phyloP scores from a whole-genome alignment of 257 asterid species.

The Cynanchum wilfordii region DNA sequence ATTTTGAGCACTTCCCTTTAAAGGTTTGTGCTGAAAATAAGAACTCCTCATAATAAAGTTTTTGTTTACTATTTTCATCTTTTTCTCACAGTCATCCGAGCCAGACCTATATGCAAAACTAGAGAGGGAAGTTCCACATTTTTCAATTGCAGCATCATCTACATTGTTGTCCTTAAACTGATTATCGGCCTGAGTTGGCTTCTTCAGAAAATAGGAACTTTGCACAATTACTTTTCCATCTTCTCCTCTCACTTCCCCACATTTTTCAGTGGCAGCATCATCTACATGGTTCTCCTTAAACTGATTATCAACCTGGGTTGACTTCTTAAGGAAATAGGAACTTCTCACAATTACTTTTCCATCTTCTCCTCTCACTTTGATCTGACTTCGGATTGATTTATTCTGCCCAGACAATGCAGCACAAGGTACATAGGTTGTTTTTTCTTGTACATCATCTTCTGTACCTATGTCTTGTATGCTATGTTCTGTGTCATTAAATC shows the following conservation, averaged over 20 bases:
- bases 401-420: constrained; percentile 41
- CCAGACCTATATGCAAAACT: constrained; percentile 20
- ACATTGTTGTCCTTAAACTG: constrained; percentile 10
- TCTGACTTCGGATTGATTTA: constrained; percentile 28
- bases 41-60: constrained; percentile 46
- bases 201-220: constrained; percentile 32
- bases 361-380: constrained; percentile 17
- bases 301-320: constrained; percentile 13
- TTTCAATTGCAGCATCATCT: constrained; percentile 17
- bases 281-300: constrained; percentile 12
- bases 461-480: constrained; percentile 18
- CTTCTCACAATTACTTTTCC: constrained; percentile 28
- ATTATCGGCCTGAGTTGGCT: constrained; percentile 12
- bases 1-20: constrained; percentile 21
- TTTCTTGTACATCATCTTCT: constrained; percentile 22
- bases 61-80: constrained; percentile 24
- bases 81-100: constrained; percentile 29
- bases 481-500: constrained; percentile 24
- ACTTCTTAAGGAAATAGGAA: constrained; percentile 26
- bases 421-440: constrained; percentile 58
- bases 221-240: constrained; percentile 20
- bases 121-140: background rate
- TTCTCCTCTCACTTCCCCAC: background rate
- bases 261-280: constrained; percentile 15
- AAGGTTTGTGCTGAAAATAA: constrained; percentile 47